Conservation (phyloP, 1,139 yeast species). For the Meyerozyma sp. region DNA sequence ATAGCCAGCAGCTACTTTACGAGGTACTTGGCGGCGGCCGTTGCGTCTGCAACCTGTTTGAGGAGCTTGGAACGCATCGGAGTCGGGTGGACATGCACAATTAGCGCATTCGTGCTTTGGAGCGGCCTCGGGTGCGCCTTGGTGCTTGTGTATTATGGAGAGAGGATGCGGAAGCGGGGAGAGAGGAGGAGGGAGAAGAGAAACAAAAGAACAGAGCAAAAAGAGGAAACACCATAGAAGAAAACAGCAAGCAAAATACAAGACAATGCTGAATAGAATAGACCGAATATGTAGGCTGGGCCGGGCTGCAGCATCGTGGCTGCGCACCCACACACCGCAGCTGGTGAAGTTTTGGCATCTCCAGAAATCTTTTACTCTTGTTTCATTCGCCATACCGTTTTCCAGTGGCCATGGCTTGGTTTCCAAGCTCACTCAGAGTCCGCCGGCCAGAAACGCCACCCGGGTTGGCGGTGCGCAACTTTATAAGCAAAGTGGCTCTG, state of each 20-base stretch:
- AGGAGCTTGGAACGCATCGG: constrained; percentile 42
- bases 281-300: no score
- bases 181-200: not conserved
- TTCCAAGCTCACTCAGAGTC: not conserved
- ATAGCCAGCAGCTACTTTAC: constrained; percentile 48
- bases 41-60: constrained; percentile 45
- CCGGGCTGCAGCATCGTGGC: no score
- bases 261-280: no score
- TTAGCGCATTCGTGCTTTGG: constrained; percentile 30
- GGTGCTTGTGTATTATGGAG: constrained; percentile 18
- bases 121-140: constrained; percentile 17
- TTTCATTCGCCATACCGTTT: not conserved
- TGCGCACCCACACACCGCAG: not conserved
- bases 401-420: not conserved
- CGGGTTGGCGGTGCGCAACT: constrained; percentile 20
- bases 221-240: no score
- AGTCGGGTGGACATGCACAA: constrained; percentile 45
- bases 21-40: constrained; percentile 45
- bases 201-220: no score
- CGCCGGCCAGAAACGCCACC: not conserved
- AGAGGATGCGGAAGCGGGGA: constrained; percentile 11
- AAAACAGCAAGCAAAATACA: no score
- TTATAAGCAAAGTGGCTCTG: constrained; percentile 19
- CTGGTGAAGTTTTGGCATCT: not conserved
- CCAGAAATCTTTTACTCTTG: not conserved